phyloP scores from a whole-genome alignment of 495 filamentous ascomycete species.

The Collariella sp. region DNA sequence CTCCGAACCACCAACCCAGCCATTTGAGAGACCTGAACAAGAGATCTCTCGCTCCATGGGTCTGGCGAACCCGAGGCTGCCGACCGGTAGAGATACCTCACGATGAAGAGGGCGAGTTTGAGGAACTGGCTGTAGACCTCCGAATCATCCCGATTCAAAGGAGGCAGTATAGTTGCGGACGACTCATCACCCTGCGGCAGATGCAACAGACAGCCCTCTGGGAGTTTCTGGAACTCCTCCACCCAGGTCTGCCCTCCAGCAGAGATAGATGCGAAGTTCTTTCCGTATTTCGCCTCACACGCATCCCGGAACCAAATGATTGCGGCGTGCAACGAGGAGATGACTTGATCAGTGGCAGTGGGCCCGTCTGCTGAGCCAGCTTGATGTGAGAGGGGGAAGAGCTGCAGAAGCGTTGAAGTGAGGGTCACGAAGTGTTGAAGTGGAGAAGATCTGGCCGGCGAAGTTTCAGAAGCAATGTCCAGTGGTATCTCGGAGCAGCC shows the following conservation, averaged over 20 bases:
- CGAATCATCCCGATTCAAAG: conserved; percentile 12
- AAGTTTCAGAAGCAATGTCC: conserved; percentile 1
- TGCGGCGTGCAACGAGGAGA: conserved; percentile 22
- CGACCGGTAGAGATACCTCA: conserved; percentile 18
- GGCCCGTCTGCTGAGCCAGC: not conserved
- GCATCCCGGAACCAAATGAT: conserved; percentile 27
- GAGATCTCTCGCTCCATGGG: conserved; percentile 19
- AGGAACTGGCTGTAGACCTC: conserved; percentile 23
- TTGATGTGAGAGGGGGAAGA: conserved; percentile 20
- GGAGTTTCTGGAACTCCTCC: conserved; percentile 13
- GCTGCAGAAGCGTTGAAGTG: conserved; percentile 14
- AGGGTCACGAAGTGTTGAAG: conserved; percentile 23
- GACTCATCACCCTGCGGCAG: not conserved
- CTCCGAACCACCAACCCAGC: conserved; percentile 22
- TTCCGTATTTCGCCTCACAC: conserved; percentile 18
- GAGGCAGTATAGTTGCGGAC: not conserved
- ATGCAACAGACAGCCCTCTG: conserved; percentile 17
- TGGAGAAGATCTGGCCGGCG: conserved; percentile 11
- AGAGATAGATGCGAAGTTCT: conserved; percentile 4
- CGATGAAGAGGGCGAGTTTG: conserved; percentile 17
- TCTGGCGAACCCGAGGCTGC: conserved; percentile 6
- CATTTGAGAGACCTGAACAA: conserved; percentile 24
- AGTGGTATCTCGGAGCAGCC: conserved; percentile 27
- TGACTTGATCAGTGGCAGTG: conserved; percentile 16
- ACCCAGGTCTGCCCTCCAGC: conserved; percentile 18